Percentiles rank a stretch among this genome's conserved stretches.
These are phyloP conservation scores for Chalaropsis ovoidea DNA, from an alignment of 2,329 filamentous ascomycete species.

Conservation along the genomic window DNA sequence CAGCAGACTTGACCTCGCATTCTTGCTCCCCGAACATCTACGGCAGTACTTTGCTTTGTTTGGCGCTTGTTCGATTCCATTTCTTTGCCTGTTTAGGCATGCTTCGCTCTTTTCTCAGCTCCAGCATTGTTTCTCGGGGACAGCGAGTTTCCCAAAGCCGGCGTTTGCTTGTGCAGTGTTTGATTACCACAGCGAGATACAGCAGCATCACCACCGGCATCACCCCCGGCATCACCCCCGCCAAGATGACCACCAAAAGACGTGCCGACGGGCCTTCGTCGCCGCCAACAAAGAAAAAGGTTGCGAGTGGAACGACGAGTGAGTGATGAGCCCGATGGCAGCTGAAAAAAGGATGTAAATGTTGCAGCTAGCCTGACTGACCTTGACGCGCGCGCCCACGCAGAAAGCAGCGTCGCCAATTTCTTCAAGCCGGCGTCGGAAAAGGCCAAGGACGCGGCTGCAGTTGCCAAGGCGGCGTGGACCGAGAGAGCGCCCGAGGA, in stretches of 20 bases:
- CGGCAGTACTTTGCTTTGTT: no score
- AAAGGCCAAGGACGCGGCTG: conserved; percentile 64
- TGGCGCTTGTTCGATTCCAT: not conserved
- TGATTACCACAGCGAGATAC: not conserved
- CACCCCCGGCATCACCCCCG: conserved; percentile 12
- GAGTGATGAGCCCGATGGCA: not conserved
- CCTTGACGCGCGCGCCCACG: not conserved
- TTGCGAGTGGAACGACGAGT: conserved; percentile 15
- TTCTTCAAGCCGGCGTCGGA: conserved; percentile 86
- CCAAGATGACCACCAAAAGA: conserved; percentile 19
- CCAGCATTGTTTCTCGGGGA: not conserved
- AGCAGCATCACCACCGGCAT: not conserved
- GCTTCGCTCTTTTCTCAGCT: not conserved
- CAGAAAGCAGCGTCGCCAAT: conserved; percentile 60
- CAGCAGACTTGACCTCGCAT: no score
- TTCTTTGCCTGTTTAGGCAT: not conserved
- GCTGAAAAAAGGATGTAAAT: no score
- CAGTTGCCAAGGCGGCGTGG: conserved; percentile 43
- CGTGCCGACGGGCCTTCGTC: conserved; percentile 12
- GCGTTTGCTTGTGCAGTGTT: not conserved
- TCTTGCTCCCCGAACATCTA: no score
- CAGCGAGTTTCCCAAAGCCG: not conserved
- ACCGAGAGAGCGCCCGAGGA: conserved; percentile 48
- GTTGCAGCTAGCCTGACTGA: no score
- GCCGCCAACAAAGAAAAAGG: conserved; percentile 21